Evolutionary conservation across 768 basidiomycete genomes (phyloP).

Genomic region (Floccularia luteovirens): DNA sequence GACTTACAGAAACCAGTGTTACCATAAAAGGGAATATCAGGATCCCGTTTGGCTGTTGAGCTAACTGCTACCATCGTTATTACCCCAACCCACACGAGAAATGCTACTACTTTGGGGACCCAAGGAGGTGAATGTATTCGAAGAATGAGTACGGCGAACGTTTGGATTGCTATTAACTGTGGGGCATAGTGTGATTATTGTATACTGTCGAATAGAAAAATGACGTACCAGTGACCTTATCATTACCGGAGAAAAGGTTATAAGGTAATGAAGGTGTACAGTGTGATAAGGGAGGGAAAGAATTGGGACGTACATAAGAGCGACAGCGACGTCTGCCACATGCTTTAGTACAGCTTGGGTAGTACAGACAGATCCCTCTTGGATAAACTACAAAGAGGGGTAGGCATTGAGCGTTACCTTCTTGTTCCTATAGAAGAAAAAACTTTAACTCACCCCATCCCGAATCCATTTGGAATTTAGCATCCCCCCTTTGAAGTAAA

Average conservation of each 20-base stretch:
- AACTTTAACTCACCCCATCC: constrained; percentile 13
- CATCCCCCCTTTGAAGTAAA: constrained; percentile 16
- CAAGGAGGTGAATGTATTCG: constrained; percentile 15
- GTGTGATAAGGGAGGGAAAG: no score
- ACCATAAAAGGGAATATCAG: constrained; percentile 20
- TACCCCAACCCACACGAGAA: constrained; percentile 25
- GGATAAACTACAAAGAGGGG: constrained; percentile 13
- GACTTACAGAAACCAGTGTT: constrained; percentile 22
- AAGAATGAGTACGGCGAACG: constrained; percentile 34
- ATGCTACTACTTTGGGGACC: constrained; percentile 17
- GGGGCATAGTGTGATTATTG: neutral
- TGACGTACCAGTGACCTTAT: constrained; percentile 5
- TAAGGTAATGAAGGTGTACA: neutral
- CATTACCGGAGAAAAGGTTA: neutral
- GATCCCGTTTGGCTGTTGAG: constrained; percentile 15
- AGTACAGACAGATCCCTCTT: constrained; percentile 23
- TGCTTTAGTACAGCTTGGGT: constrained; percentile 31
- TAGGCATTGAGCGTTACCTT: neutral
- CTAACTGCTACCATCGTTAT: constrained; percentile 23
- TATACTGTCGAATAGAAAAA: neutral
- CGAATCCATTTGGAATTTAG: constrained; percentile 27
- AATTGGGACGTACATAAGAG: constrained; percentile 20
- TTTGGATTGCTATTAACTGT: constrained; percentile 30
- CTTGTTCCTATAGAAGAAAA: neutral
- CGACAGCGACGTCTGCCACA: constrained; percentile 27